Evolutionary conservation across 345 rosid species (phyloP).

Genomic region (Camelina laxa): DNA sequence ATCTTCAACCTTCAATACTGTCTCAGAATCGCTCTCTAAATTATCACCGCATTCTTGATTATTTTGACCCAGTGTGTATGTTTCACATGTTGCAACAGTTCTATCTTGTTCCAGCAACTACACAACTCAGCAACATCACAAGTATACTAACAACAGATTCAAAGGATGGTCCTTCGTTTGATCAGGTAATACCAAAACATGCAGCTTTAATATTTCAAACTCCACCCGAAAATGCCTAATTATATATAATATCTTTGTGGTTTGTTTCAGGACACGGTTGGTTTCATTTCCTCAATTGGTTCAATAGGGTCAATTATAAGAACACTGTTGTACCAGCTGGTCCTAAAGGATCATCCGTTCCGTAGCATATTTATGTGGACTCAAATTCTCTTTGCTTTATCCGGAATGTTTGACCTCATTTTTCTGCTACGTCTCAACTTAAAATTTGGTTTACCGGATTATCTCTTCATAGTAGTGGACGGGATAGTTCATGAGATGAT

Average conservation of each 20-base stretch:
- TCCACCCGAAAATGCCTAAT: neutral
- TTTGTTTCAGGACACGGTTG: conserved; percentile 75
- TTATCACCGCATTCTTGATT: no score
- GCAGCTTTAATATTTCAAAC: neutral
- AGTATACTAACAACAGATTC: no score
- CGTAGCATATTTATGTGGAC: conserved; percentile 75
- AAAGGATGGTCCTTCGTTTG: conserved; percentile 70
- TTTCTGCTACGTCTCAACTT: conserved; percentile 76
- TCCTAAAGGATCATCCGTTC: conserved; percentile 76
- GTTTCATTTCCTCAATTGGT: conserved; percentile 83
- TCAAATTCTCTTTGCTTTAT: conserved; percentile 71
- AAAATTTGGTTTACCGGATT: conserved; percentile 72
- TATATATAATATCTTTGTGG: no score
- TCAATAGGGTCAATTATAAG: conserved; percentile 81
- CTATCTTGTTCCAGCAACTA: no score
- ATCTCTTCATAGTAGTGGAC: conserved; percentile 68
- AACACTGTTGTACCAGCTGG: conserved; percentile 70
- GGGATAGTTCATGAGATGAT: conserved; percentile 62
- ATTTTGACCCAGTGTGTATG: no score
- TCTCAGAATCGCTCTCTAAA: no score
- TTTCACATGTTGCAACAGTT: no score
- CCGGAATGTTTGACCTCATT: conserved; percentile 88
- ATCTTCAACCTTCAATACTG: no score
- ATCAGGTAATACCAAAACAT: conserved; percentile 57
- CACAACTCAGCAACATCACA: no score